These are phyloP conservation scores for Adenanthera pavonina DNA, from an alignment of 306 rosid species.

Conservation along the genomic window DNA sequence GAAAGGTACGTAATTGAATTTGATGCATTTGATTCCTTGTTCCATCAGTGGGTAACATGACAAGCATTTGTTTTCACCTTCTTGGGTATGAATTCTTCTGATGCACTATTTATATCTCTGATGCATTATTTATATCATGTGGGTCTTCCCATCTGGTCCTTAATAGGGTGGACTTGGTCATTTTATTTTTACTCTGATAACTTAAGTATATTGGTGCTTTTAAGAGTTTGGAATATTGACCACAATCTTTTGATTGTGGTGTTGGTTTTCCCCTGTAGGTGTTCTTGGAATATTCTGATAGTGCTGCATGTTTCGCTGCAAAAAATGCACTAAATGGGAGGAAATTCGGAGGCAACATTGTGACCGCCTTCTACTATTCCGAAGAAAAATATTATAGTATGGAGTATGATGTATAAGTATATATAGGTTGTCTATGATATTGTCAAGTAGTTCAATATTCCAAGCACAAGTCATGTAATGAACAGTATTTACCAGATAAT, in stretches of 20 bases:
- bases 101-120: constrained; percentile 9
- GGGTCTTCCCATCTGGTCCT: not conserved
- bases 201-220: not conserved
- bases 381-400: constrained; percentile 60
- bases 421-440: not conserved
- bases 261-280: constrained; percentile 58
- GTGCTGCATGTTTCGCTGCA: constrained; percentile 55
- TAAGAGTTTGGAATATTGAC: not conserved
- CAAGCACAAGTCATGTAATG: not conserved
- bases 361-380: constrained; percentile 66
- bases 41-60: not conserved
- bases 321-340: constrained; percentile 71
- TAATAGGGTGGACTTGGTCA: not conserved
- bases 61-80: not conserved
- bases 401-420: constrained; percentile 54
- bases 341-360: constrained; percentile 73
- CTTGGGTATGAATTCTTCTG: not conserved
- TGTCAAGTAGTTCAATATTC: constrained; percentile 31
- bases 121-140: constrained; percentile 10
- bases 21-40: constrained; percentile 24
- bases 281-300: constrained; percentile 76
- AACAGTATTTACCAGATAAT: constrained; percentile 15
- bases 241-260: constrained; percentile 2
- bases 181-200: not conserved
- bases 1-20: constrained; percentile 62